Base-by-base conservation (phyloP, 176 grass and related monocot genomes). In the Zea mays region DNA sequence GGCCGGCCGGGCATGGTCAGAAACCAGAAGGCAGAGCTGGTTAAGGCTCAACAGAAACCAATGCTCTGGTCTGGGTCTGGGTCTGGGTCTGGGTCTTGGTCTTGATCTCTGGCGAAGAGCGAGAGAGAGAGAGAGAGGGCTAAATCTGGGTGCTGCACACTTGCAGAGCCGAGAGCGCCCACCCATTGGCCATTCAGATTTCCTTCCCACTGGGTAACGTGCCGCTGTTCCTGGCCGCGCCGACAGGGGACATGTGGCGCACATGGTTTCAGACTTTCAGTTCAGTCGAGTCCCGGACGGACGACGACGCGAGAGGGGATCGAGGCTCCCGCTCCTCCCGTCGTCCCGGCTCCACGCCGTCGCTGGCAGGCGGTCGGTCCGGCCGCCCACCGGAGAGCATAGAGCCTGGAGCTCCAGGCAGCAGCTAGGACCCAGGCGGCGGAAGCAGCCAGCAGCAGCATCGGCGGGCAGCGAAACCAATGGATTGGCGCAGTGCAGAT, bases 161-260 rank as follows among this genome's bases (percentile, higher is more conserved):
- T 73, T 40, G 50, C 71, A 34, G 51, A 51, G 49, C 48, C 47
- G 10, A 15, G 20, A 34, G 58, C 58, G 4, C 0, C 10, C 19
- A 12, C 20, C 54, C 49, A 69, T 69, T 35, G 27, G 27, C 27
- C 27, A 27, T 74, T 20, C 51, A 65, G 75, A 21, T 66, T 54
- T 15, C 76, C 16, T 56, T 8, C 17, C 5, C 16, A 7, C 16
- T 56, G 52, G 34, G 71, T 57, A 84, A 76, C 81, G 71, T 81
- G 82, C 48, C 40, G 15, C 35, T 79, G 82, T 75, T 75, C 77
- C 65, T 49, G 17, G 13, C 36, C 46, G 10, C 27, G 70, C 79
- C 84, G 89, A 96, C 93, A 87, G 34, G 16, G 15, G 35, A 77
- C 89, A 95, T 85, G 89, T 85, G 89, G 69, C 68, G 92, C 89